Conservation (phyloP, 2,329 filamentous ascomycete genomes). For the Claviceps sp. region DNA sequence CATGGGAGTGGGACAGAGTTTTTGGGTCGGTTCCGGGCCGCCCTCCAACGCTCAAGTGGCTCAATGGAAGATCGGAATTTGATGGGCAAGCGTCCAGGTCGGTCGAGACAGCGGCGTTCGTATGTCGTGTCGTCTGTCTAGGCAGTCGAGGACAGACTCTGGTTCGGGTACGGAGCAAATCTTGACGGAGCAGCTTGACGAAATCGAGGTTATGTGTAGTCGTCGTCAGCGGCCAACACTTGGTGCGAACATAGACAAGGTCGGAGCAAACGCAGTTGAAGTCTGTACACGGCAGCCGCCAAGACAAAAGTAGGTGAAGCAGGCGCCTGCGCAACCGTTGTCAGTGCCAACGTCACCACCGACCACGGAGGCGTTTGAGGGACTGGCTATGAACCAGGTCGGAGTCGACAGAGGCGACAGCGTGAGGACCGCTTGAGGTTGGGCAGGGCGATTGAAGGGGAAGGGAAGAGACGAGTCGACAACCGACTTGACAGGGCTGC, state of each 20-base stretch:
- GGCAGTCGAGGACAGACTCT: not conserved
- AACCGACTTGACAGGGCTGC: too few relatives aligned
- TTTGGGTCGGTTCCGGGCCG: conserved; percentile 2
- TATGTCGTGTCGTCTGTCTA: not conserved
- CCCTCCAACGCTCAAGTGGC: not conserved
- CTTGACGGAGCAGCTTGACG: not conserved
- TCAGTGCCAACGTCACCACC: too few relatives aligned
- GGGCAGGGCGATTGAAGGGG: not conserved
- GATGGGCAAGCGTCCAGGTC: not conserved
- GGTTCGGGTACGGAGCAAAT: not conserved
- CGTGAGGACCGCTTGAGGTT: not conserved
- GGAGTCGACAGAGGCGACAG: not conserved
- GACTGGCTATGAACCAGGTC: too few relatives aligned
- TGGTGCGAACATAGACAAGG: too few relatives aligned
- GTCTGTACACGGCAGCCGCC: too few relatives aligned
- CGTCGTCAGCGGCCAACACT: too few relatives aligned
- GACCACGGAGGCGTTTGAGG: too few relatives aligned
- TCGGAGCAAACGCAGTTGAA: too few relatives aligned
- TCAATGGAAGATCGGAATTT: not conserved
- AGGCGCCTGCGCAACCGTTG: too few relatives aligned
- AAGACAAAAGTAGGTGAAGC: too few relatives aligned
- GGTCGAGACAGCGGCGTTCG: not conserved
- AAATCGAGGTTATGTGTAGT: too few relatives aligned
- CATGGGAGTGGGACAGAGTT: conserved; percentile 7
- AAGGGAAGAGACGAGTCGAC: not conserved